These are phyloP conservation scores for Colletotrichum zoysiae DNA, from an alignment of 2,329 filamentous ascomycete species.

Conservation along the genomic window DNA sequence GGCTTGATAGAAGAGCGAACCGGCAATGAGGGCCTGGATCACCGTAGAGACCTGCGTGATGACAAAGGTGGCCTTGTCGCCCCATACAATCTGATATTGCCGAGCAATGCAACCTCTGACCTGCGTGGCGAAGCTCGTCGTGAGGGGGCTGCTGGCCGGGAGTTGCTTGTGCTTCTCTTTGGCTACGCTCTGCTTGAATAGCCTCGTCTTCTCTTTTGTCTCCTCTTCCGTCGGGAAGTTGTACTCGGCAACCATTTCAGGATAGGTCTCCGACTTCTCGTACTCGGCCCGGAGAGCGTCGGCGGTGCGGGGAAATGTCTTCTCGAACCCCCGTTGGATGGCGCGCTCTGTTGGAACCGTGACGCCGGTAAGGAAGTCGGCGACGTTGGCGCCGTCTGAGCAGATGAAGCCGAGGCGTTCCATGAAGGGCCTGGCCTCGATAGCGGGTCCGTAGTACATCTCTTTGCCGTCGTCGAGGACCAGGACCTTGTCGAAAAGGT, in stretches of 20 bases:
- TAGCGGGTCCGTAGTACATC: conserved; percentile 72
- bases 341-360: conserved; percentile 77
- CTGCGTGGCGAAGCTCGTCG: conserved; percentile 66
- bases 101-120: conserved; percentile 67
- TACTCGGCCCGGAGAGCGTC: conserved; percentile 62
- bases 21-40: conserved; percentile 71
- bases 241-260: conserved; percentile 67
- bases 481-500: conserved; percentile 78
- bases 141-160: conserved; percentile 66
- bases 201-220: conserved; percentile 62
- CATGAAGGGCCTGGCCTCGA: conserved; percentile 73
- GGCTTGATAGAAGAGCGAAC: conserved; percentile 77
- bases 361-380: conserved; percentile 75
- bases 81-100: conserved; percentile 75
- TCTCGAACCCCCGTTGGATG: conserved; percentile 60
- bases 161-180: conserved; percentile 68
- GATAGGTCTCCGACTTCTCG: conserved; percentile 63
- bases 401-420: conserved; percentile 74
- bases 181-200: conserved; percentile 66
- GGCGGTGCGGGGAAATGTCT: conserved; percentile 60
- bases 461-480: conserved; percentile 75
- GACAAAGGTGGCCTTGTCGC: conserved; percentile 72
- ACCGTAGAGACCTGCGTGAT: conserved; percentile 72
- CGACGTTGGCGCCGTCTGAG: conserved; percentile 71
- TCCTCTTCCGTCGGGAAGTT: conserved; percentile 64